A percentile compares a stretch with the other conserved stretches of the same genome.
These are phyloP conservation scores for Coffea eugenioides DNA, from an alignment of 257 asterid genomes.

Conservation along the genomic window DNA sequence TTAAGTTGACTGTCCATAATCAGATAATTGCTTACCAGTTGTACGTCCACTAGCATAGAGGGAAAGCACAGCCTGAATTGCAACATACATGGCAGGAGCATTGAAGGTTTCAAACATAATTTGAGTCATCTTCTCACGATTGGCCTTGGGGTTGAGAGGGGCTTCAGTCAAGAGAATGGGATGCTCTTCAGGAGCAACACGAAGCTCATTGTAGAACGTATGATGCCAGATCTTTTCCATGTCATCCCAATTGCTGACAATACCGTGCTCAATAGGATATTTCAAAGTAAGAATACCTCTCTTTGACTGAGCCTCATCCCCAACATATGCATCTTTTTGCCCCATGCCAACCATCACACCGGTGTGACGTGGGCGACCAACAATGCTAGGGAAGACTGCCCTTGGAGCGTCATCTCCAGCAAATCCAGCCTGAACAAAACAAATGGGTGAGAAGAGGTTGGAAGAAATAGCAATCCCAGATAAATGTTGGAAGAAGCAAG, in stretches of 20 bases:
- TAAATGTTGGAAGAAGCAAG: background rate
- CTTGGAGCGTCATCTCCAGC: conserved; percentile 36
- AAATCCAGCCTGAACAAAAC: conserved; percentile 25
- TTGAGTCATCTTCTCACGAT: conserved; percentile 60
- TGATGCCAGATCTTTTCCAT: conserved; percentile 65
- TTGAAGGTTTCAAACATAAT: conserved; percentile 23
- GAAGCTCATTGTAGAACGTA: conserved; percentile 48
- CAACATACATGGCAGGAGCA: conserved; percentile 22
- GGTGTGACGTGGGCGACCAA: conserved; percentile 22
- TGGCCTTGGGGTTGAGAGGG: conserved; percentile 66
- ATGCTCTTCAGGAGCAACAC: conserved; percentile 62
- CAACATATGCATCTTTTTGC: conserved; percentile 20
- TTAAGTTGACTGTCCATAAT: background rate
- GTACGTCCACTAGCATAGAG: conserved; percentile 33
- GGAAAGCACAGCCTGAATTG: conserved; percentile 28
- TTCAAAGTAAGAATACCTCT: conserved; percentile 20
- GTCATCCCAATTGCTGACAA: conserved; percentile 58
- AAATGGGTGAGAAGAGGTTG: background rate
- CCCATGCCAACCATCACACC: conserved; percentile 26
- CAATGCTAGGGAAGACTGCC: conserved; percentile 27
- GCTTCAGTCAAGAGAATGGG: conserved; percentile 57
- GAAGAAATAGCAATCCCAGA: background rate
- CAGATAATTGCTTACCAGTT: conserved; percentile 15
- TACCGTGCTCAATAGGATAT: conserved; percentile 56
- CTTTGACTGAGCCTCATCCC: conserved; percentile 23